Conservation (phyloP, 768 basidiomycete species). For the Hortiboletus campestris region DNA sequence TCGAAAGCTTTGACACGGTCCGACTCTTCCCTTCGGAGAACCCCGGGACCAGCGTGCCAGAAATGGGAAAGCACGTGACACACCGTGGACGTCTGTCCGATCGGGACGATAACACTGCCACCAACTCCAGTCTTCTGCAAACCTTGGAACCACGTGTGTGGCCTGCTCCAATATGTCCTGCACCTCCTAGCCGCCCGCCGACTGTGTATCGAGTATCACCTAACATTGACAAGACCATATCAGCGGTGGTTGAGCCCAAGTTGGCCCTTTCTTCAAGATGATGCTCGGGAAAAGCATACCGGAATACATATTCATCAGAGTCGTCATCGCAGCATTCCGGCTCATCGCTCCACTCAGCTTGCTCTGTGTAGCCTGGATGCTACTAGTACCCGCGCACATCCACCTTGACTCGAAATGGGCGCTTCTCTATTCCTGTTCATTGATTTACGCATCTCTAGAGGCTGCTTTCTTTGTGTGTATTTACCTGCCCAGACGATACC, state of each 20-base stretch:
- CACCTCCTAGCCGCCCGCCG: neutral
- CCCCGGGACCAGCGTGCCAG: no score
- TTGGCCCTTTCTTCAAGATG: neutral
- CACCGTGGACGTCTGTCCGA: no score
- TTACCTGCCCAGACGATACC: slow-evolving; percentile 45
- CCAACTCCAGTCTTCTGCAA: no score
- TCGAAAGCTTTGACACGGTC: no score
- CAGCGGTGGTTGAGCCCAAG: neutral
- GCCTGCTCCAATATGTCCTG: no score
- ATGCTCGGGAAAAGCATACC: slow-evolving; percentile 49
- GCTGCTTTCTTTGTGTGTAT: slow-evolving; percentile 47
- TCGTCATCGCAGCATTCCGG: slow-evolving; percentile 44
- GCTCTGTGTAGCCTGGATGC: slow-evolving; percentile 32
- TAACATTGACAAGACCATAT: neutral
- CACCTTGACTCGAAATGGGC: neutral
- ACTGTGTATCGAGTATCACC: neutral
- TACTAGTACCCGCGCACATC: neutral
- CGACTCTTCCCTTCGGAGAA: no score
- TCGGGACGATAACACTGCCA: no score
- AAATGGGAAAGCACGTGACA: no score
- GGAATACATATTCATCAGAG: slow-evolving; percentile 55
- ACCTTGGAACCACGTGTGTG: no score
- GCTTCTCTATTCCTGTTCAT: slow-evolving; percentile 15
- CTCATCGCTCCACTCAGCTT: slow-evolving; percentile 51
- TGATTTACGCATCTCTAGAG: slow-evolving; percentile 41